Evolutionary conservation across 169 alveolate species (phyloP).

Genomic region (Eimeria maxima): DNA sequence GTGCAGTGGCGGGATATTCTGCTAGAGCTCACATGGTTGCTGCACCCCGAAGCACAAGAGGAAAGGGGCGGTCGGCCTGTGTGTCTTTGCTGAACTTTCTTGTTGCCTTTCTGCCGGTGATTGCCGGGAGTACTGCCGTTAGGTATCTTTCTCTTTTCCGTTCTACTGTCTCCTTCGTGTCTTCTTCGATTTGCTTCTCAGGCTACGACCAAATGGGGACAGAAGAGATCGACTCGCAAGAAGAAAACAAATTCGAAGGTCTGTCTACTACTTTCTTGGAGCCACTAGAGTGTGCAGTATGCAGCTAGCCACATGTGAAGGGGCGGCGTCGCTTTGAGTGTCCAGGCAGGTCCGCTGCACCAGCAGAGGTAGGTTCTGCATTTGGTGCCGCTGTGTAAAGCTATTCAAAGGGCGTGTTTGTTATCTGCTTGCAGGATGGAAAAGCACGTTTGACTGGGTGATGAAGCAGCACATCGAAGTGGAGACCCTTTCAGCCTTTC

Average conservation of each 20-base stretch:
- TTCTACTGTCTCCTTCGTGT: not conserved
- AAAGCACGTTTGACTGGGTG: constrained; percentile 84
- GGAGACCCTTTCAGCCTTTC: constrained; percentile 86
- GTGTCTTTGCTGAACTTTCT: not conserved
- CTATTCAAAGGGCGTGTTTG: not conserved
- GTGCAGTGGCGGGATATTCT: no score
- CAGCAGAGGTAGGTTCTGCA: not conserved
- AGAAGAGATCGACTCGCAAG: constrained; percentile 77
- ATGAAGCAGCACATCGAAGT: constrained; percentile 84
- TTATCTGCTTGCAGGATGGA: constrained; percentile 75
- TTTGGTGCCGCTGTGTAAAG: not conserved
- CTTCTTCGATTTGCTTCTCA: not conserved
- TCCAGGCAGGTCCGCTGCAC: not conserved
- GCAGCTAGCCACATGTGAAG: not conserved
- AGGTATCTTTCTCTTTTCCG: not conserved
- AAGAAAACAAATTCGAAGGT: constrained; percentile 67
- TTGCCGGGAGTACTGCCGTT: no score
- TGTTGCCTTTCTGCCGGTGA: no score
- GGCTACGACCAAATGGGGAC: constrained; percentile 83
- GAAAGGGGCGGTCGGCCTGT: not conserved
- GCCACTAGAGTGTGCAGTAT: not conserved
- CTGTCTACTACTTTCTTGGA: not conserved
- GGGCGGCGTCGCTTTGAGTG: not conserved
- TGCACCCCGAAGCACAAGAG: not conserved
- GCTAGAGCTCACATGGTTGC: not conserved